Base-by-base conservation (phyloP, 139 green algal species). In the Chlamydomonas incerta region DNA sequence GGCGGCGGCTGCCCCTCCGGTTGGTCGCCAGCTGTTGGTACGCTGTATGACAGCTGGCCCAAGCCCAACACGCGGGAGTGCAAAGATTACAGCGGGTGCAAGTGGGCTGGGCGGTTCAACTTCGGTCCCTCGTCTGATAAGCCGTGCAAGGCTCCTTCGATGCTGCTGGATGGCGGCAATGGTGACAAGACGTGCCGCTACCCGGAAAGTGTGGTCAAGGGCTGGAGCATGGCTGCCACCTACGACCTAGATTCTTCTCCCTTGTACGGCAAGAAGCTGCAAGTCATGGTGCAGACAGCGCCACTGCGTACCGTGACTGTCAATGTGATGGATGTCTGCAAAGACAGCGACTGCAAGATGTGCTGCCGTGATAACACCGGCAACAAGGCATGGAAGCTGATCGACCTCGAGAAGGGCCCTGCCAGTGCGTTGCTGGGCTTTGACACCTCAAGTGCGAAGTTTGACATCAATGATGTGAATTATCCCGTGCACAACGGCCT, bases 291-390 rank as follows among this genome's bases (percentile, higher is more conserved):
- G 10, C 13, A 46, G 52, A 35, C 21, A 20, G 15, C 9, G 17
- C 72, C 29, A 3, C 3, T 14, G 3, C 50, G 46, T 5, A 67
- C 72, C 15, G 31, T 34, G 50, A 33, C 26, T 18, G 72, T 80
- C 26, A 80, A 80, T 50, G 72, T 80, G 2, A 13, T 9, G 14
- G 72, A 80, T 41, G 73, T 81, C 55, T 81, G 73, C 73, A 28
- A 3, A 0, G 75, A 89, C 41, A 47, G 23, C 26, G 84, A 89
- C 41, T 89, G 84, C 74, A 23, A 60, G 46, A 58, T 58, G 31
- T 89, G 84, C 69, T 89, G 84, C 84, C 52, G 4, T 29, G 10
- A 10, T 20, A 89, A 89, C 75, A 85, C 75, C 15, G 84, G 75
- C 55, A 81, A 75, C 41, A 31, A 21, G 2, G 29, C 37, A 0